These are phyloP conservation scores for Glarea lozoyensis DNA, from an alignment of 495 filamentous ascomycete species.

Conservation along the genomic window DNA sequence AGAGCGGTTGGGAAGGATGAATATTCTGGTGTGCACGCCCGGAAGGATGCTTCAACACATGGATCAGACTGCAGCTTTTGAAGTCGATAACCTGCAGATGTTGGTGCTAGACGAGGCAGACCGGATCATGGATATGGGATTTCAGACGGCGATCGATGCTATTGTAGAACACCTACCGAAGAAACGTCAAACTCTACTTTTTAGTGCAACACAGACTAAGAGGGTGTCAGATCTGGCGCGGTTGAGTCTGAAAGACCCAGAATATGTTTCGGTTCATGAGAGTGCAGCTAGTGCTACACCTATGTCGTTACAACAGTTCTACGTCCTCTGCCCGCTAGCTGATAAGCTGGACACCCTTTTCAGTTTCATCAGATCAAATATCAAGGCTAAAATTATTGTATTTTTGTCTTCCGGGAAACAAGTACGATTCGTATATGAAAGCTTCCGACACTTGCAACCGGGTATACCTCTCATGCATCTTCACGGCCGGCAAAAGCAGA, in stretches of 20 bases:
- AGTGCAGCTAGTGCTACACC: constrained; percentile 75
- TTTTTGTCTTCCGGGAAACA: constrained; percentile 94
- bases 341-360: constrained; percentile 88
- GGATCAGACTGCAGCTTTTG: constrained; percentile 86
- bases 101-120: constrained; percentile 95
- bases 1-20: constrained; percentile 84
- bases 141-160: constrained; percentile 83
- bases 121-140: constrained; percentile 96
- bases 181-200: constrained; percentile 82
- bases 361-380: constrained; percentile 80
- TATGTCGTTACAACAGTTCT: constrained; percentile 77
- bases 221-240: constrained; percentile 87
- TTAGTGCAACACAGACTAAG: constrained; percentile 94
- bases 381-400: constrained; percentile 87
- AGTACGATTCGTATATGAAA: constrained; percentile 90
- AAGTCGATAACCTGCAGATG: constrained; percentile 83
- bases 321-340: constrained; percentile 71
- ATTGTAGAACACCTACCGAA: constrained; percentile 88
- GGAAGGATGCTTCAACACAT: constrained; percentile 93
- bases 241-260: constrained; percentile 78
- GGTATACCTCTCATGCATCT: constrained; percentile 93
- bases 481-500: constrained; percentile 90
- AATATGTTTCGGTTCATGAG: constrained; percentile 93
- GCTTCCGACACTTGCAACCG: constrained; percentile 86
- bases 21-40: constrained; percentile 94